Base-by-base conservation (phyloP, 192 early-diverging fungal species). In the Dissophora globulifera region DNA sequence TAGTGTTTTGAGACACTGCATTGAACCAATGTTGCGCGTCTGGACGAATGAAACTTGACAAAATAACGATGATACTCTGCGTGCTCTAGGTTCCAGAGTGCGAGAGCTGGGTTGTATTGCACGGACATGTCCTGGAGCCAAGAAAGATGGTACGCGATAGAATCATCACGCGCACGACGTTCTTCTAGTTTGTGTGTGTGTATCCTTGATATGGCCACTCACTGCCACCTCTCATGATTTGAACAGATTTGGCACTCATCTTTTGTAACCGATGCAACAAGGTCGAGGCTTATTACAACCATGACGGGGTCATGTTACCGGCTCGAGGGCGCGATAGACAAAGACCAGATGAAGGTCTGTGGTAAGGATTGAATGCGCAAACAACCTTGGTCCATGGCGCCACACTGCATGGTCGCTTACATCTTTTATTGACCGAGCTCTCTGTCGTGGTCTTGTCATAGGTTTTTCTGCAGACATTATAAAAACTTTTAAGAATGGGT, bases 181-280 rank as follows among this genome's bases (percentile, higher is more conserved):
- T 20, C 8, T 22, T 8, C 9, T 19, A 20, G 22, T 48, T 48
- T 40, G 38, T 40, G 38, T 40, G 38, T 40, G n/a, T 40, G 38
- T 13, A 40, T 7, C 38, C 7, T 13, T 10, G 8, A 10, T 40
- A 40, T 40, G 38, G 8, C 13, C 38, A 7, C 38, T 7, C 38
- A 10, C 25, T 50, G 4, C 9, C 25, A 26, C 29, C 25, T 10
- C 23, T 26, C 26, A 27, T 26, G 29, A 6, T 50, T 50, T 40
- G 38, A 40, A 47, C 48, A 65, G 62, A 33, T 33, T 1, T 65
- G 62, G 62, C 62, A 55, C 16, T 51, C 62, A 8, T 65, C 62
- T 0, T 55, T 32, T 0, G 47, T 65, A 40, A 53, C 32, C 9
- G 51, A 55, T n/a, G 52, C 52, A 0, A 19, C 19, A 27, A 30